These are phyloP conservation scores for Bacterosira constricta DNA, from an alignment of 108 stramenopile genomes.

Conservation along the genomic window DNA sequence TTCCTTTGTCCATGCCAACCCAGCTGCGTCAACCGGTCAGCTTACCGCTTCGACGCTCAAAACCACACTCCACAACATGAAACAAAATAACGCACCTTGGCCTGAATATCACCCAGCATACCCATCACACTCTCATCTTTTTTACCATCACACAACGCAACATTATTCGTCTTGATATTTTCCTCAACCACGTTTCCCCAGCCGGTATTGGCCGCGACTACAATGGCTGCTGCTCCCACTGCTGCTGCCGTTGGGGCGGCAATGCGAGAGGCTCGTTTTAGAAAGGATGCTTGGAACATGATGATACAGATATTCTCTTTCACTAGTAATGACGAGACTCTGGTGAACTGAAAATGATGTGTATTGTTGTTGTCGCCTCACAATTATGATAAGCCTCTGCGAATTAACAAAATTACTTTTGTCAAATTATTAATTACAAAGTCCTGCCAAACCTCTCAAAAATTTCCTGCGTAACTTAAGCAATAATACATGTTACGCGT, in stretches of 20 bases:
- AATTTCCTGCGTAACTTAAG: no score
- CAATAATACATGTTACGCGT: no score
- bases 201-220: not conserved
- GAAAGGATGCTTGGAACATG: constrained; percentile 7
- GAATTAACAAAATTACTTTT: no score
- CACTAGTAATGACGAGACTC: not conserved
- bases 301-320: not conserved
- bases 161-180: not conserved
- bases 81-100: constrained; percentile 23
- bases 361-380: no score
- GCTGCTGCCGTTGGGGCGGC: not conserved
- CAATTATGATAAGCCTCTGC: no score
- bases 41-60: no score
- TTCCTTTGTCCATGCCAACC: no score
- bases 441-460: no score
- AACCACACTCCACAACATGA: no score
- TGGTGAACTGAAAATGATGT: no score
- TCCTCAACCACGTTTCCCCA: not conserved
- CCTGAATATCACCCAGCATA: constrained; percentile 23
- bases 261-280: not conserved
- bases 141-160: constrained; percentile 11
- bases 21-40: no score
- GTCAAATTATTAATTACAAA: no score
- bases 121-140: constrained; percentile 10
- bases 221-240: not conserved